Base-by-base conservation (phyloP, 345 rosid genomes). In the Abelmoschus esculentus region DNA sequence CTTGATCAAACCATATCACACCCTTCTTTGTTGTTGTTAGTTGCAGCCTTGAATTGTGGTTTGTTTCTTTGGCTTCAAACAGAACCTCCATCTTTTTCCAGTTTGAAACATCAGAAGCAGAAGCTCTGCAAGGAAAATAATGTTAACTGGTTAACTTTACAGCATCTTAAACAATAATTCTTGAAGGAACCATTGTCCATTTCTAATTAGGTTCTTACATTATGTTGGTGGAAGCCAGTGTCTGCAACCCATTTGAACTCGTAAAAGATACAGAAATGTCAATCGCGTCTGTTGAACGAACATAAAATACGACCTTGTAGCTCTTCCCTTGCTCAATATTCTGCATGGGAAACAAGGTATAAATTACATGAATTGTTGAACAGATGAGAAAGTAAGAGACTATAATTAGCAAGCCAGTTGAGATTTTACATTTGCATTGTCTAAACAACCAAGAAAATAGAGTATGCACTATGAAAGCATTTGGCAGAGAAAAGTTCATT, bases 1-100 rank as follows among this genome's bases (percentile, higher is more conserved):
- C 97, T 84, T 96, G 99, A 78, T 96, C 98, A 77, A 96, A 77
- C 99, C 99, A 96, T 78, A 89, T 80, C 34, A 85, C 79, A 29
- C 98, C 99, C 80, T 85, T 79, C 69, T 47, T 76, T 40, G 87
- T 63, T 66, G 98, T 85, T 64, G 90, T 87, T 76, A 96, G 69
- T 61, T 92, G 90, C 79, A 96, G 90, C 79, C 91, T 86, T 69
- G 97, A 82, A 68, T 82, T 77, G 73, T 62, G 82, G 84, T 87
- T 79, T 68, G 98, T 79, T 49, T 72, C 90, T 61, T 89, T 75
- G 73, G 99, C 98, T 78, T 82, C 80, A 86, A 96, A 76, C 38
- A 79, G 36, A 76, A 83, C 79, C 78, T 96, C 98, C 65, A 77
- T 83, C 73, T 86, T 91, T 32, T 77, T 92, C 99, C 99, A 96